Percentiles rank a stretch among this genome's conserved stretches.
Conservation (phyloP, 2,329 filamentous ascomycete species). For the Talaromyces sp. region DNA sequence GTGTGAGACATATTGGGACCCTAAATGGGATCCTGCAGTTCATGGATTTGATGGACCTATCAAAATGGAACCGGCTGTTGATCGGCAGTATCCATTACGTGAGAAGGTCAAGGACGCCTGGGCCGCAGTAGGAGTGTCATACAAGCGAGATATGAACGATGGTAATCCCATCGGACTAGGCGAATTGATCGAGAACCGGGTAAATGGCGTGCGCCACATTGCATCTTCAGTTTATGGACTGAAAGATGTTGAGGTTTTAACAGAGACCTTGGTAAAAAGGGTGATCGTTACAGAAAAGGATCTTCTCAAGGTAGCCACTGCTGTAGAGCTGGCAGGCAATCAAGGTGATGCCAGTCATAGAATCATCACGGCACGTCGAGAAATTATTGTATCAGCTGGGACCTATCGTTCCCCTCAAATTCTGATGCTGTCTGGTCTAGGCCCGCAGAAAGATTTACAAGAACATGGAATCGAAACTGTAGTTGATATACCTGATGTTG, state of each 20-base stretch:
- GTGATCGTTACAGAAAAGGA: not conserved
- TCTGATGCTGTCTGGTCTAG: constrained; percentile 31
- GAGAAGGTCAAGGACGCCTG: constrained; percentile 13
- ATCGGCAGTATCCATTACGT: constrained; percentile 19
- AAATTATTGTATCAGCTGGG: constrained; percentile 46
- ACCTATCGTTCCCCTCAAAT: constrained; percentile 42
- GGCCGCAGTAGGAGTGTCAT: constrained; percentile 1
- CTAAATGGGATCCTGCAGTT: constrained; percentile 22
- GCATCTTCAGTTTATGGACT: constrained; percentile 15
- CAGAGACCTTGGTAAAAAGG: constrained; percentile 13
- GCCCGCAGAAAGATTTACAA: constrained; percentile 28
- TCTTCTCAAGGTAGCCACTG: not conserved
- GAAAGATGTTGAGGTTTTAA: constrained; percentile 6
- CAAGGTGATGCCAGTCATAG: not conserved
- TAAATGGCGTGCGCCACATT: constrained; percentile 12
- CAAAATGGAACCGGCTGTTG: constrained; percentile 16
- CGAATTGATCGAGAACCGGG: constrained; percentile 17
- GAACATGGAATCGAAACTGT: constrained; percentile 24
- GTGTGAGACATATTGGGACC: constrained; percentile 25
- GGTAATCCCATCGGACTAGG: constrained; percentile 17
- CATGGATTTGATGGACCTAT: constrained; percentile 29
- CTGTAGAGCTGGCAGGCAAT: constrained; percentile 1
- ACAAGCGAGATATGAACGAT: constrained; percentile 13
- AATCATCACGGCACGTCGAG: constrained; percentile 32
- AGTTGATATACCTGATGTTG: constrained; percentile 24